Evolutionary conservation across 768 basidiomycete genomes (phyloP).

Genomic region (Agrocybe chaxingu): DNA sequence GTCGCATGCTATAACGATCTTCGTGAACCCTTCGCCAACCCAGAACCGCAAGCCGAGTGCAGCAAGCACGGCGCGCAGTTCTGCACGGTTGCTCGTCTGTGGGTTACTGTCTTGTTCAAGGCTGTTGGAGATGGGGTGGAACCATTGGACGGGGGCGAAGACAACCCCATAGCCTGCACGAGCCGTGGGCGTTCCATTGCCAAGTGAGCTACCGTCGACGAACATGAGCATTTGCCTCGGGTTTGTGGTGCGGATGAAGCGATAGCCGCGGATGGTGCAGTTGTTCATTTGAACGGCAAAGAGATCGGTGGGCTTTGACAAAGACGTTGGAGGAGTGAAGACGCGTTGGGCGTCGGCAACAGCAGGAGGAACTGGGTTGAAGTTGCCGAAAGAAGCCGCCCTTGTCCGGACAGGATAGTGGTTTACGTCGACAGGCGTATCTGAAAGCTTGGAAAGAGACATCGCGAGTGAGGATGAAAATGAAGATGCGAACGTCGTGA

Average conservation of each 20-base stretch:
- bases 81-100: conserved; percentile 10
- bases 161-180: conserved; percentile 4
- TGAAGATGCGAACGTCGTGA: neutral
- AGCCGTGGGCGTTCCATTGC: neutral
- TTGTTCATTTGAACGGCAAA: neutral
- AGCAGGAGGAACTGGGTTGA: neutral
- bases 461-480: neutral
- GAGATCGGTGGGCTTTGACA: conserved; percentile 1
- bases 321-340: neutral
- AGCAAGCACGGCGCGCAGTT: conserved; percentile 1
- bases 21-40: conserved; percentile 5
- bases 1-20: conserved; percentile 7
- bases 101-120: neutral
- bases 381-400: neutral
- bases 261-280: neutral
- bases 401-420: neutral
- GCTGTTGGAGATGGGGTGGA: neutral
- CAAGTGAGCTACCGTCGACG: conserved; percentile 1
- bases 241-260: neutral
- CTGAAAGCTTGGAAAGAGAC: neutral
- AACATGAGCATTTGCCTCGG: neutral
- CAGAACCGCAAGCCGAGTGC: conserved; percentile 1
- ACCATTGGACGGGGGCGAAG: neutral
- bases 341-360: neutral
- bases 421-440: neutral